phyloP scores from a whole-genome alignment of 208 protist species.

The Wallacemonas sp. region DNA sequence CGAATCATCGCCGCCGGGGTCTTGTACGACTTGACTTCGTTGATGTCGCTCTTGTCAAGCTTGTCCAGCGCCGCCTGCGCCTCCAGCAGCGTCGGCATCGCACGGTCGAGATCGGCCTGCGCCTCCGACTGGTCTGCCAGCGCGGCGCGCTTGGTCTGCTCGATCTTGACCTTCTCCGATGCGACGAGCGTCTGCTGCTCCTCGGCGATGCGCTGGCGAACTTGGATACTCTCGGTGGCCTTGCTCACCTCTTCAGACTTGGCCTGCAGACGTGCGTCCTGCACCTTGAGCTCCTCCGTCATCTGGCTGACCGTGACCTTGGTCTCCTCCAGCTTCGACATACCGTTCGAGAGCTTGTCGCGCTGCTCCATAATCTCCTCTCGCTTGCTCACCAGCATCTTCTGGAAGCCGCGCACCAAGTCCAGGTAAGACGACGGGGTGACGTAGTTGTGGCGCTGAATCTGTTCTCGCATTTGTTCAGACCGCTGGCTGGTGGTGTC shows the following conservation, averaged over 20 bases:
- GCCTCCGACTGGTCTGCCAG: conserved; percentile 91
- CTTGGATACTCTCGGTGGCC: conserved; percentile 93
- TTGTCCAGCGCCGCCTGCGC: conserved; percentile 95
- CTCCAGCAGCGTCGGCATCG: conserved; percentile 95
- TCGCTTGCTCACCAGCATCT: conserved; percentile 93
- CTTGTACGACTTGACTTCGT: conserved; percentile 97
- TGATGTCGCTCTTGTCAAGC: conserved; percentile 97
- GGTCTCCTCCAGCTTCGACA: conserved; percentile 93
- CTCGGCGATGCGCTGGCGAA: conserved; percentile 95
- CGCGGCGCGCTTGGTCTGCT: conserved; percentile 91
- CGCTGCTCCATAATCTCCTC: conserved; percentile 94
- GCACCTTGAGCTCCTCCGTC: conserved; percentile 90
- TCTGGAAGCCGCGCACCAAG: conserved; percentile 95
- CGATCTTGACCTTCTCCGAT: conserved; percentile 95
- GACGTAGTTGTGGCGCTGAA: conserved; percentile 96
- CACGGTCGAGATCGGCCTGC: conserved; percentile 95
- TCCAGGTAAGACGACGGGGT: conserved; percentile 98
- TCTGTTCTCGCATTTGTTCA: conserved; percentile 92
- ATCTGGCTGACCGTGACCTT: conserved; percentile 90
- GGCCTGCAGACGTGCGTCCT: conserved; percentile 83
- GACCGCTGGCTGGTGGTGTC: conserved; percentile 84
- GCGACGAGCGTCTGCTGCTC: conserved; percentile 95
- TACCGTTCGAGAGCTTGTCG: conserved; percentile 96
- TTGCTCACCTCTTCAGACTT: conserved; percentile 88
- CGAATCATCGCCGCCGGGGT: conserved; percentile 94